These are phyloP conservation scores for Podospora anserina DNA, from an alignment of 495 filamentous ascomycete genomes.

Conservation along the genomic window DNA sequence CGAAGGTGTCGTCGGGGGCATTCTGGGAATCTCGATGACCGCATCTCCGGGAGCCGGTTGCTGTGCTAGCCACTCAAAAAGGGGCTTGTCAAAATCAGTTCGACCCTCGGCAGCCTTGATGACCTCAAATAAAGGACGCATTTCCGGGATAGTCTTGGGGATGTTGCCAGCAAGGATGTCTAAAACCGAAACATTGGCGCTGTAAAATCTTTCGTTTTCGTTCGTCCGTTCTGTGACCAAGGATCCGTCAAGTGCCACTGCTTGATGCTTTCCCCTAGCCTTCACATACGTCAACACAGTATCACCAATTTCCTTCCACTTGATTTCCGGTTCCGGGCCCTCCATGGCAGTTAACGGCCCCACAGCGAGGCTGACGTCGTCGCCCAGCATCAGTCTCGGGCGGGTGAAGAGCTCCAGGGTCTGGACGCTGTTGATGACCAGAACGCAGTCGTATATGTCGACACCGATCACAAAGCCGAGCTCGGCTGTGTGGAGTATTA, in stretches of 20 bases:
- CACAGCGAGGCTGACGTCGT: conserved; percentile 70
- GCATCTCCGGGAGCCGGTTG: conserved; percentile 73
- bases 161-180: conserved; percentile 82
- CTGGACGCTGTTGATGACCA: conserved; percentile 80
- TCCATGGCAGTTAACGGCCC: conserved; percentile 77
- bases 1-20: conserved; percentile 23
- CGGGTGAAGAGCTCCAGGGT: conserved; percentile 78
- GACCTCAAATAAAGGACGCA: conserved; percentile 68
- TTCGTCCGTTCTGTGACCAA: conserved; percentile 79
- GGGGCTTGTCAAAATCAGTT: conserved; percentile 60
- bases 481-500: conserved; percentile 81
- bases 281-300: conserved; percentile 89
- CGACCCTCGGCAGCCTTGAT: conserved; percentile 84
- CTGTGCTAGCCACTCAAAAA: conserved; percentile 46
- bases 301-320: conserved; percentile 51
- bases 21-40: conserved; percentile 51
- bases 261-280: conserved; percentile 77
- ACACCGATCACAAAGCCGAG: conserved; percentile 86
- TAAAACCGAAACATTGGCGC: conserved; percentile 64
- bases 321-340: conserved; percentile 70
- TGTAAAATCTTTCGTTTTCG: conserved; percentile 87
- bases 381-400: conserved; percentile 71
- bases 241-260: conserved; percentile 79
- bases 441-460: conserved; percentile 89
- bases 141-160: conserved; percentile 61